These are phyloP conservation scores for Aegilops speltoides DNA, from an alignment of 176 grass and related monocot genomes.

Conservation along the genomic window DNA sequence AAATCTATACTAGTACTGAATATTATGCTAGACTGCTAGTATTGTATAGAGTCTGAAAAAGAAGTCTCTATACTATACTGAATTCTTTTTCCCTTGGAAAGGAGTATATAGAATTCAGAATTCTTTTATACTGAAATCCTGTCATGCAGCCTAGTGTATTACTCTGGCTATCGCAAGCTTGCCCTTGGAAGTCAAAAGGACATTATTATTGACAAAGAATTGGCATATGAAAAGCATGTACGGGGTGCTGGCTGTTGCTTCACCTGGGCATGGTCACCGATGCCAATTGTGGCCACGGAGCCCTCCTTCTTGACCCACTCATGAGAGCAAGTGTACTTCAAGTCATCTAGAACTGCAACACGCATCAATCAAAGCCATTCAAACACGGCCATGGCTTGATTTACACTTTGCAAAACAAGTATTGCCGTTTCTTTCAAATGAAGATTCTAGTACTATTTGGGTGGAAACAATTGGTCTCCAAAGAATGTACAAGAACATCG, in stretches of 20 bases:
- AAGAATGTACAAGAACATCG: neutral
- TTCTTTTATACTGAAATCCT: neutral
- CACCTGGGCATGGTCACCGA: constrained; percentile 93
- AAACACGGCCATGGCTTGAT: neutral
- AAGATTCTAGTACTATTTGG: neutral
- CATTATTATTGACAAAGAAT: neutral
- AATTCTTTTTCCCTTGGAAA: too few species aligned
- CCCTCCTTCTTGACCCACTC: constrained; percentile 71
- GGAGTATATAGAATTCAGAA: too few species aligned
- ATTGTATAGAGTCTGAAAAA: neutral
- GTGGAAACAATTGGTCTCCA: neutral
- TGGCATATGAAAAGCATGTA: constrained; percentile 1
- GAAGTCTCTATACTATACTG: neutral
- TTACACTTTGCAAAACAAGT: neutral
- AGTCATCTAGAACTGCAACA: constrained; percentile 52
- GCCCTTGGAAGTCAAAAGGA: neutral
- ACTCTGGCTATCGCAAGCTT: neutral
- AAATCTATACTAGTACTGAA: neutral
- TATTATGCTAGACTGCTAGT: neutral
- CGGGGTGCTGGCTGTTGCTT: neutral
- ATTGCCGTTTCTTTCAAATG: neutral
- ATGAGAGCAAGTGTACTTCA: constrained; percentile 57
- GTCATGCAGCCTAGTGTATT: constrained; percentile 8
- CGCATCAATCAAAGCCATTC: neutral
- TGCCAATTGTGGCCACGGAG: constrained; percentile 74